These are phyloP conservation scores for Diaporthe aspalathi DNA, from an alignment of 2,329 filamentous ascomycete species.

Conservation along the genomic window DNA sequence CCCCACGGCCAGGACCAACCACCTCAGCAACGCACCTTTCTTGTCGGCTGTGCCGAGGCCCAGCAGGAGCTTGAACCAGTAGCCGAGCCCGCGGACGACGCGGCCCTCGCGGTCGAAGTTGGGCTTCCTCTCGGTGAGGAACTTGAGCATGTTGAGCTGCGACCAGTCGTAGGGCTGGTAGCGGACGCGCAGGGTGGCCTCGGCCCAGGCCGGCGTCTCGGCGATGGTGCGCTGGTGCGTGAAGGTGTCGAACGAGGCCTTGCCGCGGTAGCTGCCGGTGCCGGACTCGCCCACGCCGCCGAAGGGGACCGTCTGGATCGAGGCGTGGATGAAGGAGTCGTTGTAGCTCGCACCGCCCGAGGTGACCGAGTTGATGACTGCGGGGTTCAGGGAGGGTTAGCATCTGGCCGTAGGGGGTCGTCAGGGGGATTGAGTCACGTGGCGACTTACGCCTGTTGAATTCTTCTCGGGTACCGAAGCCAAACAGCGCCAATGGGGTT, in stretches of 20 bases:
- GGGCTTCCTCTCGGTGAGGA: slow-evolving; percentile 59
- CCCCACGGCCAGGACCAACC: slow-evolving; percentile 56
- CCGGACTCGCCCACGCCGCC: slow-evolving; percentile 87
- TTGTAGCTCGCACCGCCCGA: slow-evolving; percentile 76
- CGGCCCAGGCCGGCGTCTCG: slow-evolving; percentile 74
- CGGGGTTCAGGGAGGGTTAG: slow-evolving; percentile 27
- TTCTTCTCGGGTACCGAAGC: slow-evolving; percentile 85
- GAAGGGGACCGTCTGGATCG: slow-evolving; percentile 79
- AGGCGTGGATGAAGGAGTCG: slow-evolving; percentile 62
- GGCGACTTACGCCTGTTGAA: slow-evolving; percentile 73
- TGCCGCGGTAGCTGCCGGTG: slow-evolving; percentile 80
- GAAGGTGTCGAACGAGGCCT: slow-evolving; percentile 77
- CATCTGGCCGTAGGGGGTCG: neutral
- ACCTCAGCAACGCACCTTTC: slow-evolving; percentile 64
- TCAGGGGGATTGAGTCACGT: neutral
- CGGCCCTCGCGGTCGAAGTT: slow-evolving; percentile 73
- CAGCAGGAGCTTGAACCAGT: slow-evolving; percentile 65
- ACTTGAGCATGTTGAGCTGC: slow-evolving; percentile 58
- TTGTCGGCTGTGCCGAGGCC: slow-evolving; percentile 62
- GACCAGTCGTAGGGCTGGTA: slow-evolving; percentile 71
- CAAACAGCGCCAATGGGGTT: slow-evolving; percentile 85
- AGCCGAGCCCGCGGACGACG: slow-evolving; percentile 61
- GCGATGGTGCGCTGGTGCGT: slow-evolving; percentile 69
- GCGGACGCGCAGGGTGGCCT: slow-evolving; percentile 73
- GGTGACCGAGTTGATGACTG: slow-evolving; percentile 71